phyloP scores from a whole-genome alignment of 345 rosid genomes.

The Brassica napus region DNA sequence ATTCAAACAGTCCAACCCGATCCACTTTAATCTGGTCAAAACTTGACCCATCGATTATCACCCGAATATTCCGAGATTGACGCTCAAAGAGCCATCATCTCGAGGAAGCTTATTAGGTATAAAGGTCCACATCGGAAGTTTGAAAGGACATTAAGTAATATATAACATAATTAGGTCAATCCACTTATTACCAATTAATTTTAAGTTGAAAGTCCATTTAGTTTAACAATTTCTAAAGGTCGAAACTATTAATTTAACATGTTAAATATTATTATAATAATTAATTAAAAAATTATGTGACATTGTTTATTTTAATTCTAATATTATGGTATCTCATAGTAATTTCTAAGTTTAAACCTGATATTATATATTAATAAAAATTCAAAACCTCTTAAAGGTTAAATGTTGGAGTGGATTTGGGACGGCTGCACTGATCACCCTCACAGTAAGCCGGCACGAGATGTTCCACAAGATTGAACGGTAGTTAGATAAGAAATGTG shows the following conservation, averaged over 20 bases:
- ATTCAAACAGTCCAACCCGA: no score
- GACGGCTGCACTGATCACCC: not conserved
- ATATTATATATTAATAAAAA: not conserved
- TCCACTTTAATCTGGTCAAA: no score
- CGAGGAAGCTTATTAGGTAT: not conserved
- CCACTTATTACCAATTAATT: no score
- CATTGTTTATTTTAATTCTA: not conserved
- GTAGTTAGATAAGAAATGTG: constrained; percentile 5
- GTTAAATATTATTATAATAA: not conserved
- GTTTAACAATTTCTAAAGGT: not conserved
- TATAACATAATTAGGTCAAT: no score
- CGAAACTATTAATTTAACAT: not conserved
- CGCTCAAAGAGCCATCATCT: not conserved
- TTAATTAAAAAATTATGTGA: not conserved
- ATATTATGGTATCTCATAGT: not conserved
- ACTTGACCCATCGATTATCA: no score
- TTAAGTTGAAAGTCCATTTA: no score
- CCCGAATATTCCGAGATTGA: not conserved
- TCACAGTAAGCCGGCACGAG: not conserved
- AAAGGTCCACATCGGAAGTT: not conserved
- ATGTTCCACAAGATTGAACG: not conserved
- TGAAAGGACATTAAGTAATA: not conserved
- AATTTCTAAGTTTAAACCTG: not conserved
- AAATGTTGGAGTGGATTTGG: not conserved
- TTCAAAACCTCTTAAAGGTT: not conserved